These are phyloP conservation scores for Ploettnerulaceae sp. DNA, from an alignment of 2,329 filamentous ascomycete species.

Conservation along the genomic window DNA sequence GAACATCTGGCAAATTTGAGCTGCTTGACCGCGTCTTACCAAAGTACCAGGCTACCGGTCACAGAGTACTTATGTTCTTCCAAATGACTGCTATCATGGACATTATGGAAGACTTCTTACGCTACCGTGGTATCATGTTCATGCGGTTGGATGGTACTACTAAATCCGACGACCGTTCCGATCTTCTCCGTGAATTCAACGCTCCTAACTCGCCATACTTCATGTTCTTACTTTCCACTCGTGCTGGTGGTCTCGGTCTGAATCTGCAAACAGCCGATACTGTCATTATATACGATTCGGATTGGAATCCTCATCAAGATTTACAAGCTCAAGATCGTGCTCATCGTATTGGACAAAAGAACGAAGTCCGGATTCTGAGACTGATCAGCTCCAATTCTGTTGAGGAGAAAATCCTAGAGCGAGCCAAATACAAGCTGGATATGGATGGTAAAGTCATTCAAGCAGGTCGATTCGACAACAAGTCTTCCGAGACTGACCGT, in stretches of 20 bases:
- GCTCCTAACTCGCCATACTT: slow-evolving; percentile 87
- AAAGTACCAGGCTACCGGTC: slow-evolving; percentile 85
- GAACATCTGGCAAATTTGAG: slow-evolving; percentile 95
- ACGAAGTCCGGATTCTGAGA: slow-evolving; percentile 93
- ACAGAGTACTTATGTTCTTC: slow-evolving; percentile 99
- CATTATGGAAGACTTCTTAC: slow-evolving; percentile 98
- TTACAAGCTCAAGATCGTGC: slow-evolving; percentile 98
- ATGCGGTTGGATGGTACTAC: slow-evolving; percentile 93
- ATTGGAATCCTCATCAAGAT: slow-evolving; percentile 99
- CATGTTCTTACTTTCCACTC: slow-evolving; percentile 96
- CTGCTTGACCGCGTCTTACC: slow-evolving; percentile 86
- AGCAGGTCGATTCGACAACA: slow-evolving; percentile 98
- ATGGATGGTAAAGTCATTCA: slow-evolving; percentile 99
- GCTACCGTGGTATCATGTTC: slow-evolving; percentile 77
- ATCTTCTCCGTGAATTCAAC: slow-evolving; percentile 85
- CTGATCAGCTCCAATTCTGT: slow-evolving; percentile 96
- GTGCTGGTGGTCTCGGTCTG: slow-evolving; percentile 93
- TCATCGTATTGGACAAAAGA: slow-evolving; percentile 99
- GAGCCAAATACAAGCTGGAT: slow-evolving; percentile 95
- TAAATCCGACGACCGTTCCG: slow-evolving; percentile 94
- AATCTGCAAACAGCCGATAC: slow-evolving; percentile 98
- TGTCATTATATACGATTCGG: slow-evolving; percentile 98
- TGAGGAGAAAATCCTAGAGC: slow-evolving; percentile 96
- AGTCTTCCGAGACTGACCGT: slow-evolving; percentile 96
- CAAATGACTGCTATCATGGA: slow-evolving; percentile 99